Conservation (phyloP, 345 rosid genomes). For the Moringa oleifera region DNA sequence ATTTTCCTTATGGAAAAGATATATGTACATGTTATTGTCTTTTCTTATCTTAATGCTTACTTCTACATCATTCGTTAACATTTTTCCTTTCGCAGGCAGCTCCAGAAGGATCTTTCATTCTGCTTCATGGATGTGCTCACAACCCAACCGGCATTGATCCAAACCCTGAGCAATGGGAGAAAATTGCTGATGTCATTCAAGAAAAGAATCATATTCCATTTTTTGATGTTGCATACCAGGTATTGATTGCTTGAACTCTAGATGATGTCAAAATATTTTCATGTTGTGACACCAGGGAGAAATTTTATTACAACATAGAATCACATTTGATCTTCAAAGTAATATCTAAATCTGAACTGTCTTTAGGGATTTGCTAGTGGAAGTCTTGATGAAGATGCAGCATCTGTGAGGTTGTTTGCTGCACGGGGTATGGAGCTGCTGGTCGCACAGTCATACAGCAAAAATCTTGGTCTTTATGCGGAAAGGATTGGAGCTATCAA, state of each 20-base stretch:
- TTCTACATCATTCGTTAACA: too few relatives aligned
- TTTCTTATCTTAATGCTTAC: too few relatives aligned
- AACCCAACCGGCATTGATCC: slow-evolving; percentile 99
- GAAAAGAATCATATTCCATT: slow-evolving; percentile 93
- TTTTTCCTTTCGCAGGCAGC: slow-evolving; percentile 53
- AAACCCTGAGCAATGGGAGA: slow-evolving; percentile 88
- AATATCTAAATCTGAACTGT: slow-evolving; percentile 4
- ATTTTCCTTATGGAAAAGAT: too few relatives aligned
- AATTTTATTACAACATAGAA: background rate
- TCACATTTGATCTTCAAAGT: too few relatives aligned
- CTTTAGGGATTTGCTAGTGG: slow-evolving; percentile 97
- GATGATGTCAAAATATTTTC: background rate
- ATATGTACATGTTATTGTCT: too few relatives aligned
- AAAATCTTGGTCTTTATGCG: slow-evolving; percentile 86
- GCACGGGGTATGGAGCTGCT: slow-evolving; percentile 81
- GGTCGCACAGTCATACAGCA: slow-evolving; percentile 96
- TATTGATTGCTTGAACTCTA: slow-evolving; percentile 16
- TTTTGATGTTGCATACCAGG: slow-evolving; percentile 99
- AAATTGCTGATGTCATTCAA: slow-evolving; percentile 84
- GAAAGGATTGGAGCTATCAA: slow-evolving; percentile 95
- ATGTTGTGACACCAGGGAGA: background rate
- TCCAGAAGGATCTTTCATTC: slow-evolving; percentile 83
- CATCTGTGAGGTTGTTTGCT: slow-evolving; percentile 85
- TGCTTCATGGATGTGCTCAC: slow-evolving; percentile 99
- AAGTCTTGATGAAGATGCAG: slow-evolving; percentile 89